These are phyloP conservation scores for Trichosanthes cucumerina DNA, from an alignment of 306 rosid genomes.

Conservation along the genomic window DNA sequence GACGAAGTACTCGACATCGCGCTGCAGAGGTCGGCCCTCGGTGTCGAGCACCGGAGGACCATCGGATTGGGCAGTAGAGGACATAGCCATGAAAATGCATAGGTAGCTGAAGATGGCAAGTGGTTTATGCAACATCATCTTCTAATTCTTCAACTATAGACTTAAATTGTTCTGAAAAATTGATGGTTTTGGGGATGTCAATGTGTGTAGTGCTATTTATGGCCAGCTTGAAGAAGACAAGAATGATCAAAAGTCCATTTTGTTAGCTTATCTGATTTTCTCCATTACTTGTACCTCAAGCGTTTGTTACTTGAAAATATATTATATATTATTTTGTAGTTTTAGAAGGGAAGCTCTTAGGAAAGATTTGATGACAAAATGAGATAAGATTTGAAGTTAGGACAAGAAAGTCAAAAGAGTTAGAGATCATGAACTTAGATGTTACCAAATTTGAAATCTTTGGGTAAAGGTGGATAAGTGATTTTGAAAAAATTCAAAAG, in stretches of 20 bases:
- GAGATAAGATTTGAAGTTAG: not conserved
- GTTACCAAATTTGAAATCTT: not conserved
- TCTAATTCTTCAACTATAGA: not conserved
- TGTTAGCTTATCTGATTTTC: not conserved
- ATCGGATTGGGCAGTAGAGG: not conserved
- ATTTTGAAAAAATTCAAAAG: no score
- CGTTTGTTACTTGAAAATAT: not conserved
- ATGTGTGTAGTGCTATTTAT: not conserved
- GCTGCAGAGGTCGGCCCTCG: not conserved
- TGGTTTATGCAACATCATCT: not conserved
- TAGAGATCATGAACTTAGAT: not conserved
- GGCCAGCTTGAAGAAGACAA: not conserved
- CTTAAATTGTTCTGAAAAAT: not conserved
- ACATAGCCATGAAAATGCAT: not conserved
- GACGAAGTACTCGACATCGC: constrained; percentile 1
- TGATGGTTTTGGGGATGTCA: not conserved
- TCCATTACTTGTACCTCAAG: constrained; percentile 1
- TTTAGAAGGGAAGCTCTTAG: not conserved
- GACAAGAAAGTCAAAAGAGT: not conserved
- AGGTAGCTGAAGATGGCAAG: not conserved
- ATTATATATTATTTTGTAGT: not conserved
- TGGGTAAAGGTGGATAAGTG: no score
- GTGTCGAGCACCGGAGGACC: constrained; percentile 4
- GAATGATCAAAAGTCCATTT: not conserved
- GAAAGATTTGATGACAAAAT: not conserved